phyloP scores from a whole-genome alignment of 2,329 filamentous ascomycete genomes.

The Stemphylium beticola region DNA sequence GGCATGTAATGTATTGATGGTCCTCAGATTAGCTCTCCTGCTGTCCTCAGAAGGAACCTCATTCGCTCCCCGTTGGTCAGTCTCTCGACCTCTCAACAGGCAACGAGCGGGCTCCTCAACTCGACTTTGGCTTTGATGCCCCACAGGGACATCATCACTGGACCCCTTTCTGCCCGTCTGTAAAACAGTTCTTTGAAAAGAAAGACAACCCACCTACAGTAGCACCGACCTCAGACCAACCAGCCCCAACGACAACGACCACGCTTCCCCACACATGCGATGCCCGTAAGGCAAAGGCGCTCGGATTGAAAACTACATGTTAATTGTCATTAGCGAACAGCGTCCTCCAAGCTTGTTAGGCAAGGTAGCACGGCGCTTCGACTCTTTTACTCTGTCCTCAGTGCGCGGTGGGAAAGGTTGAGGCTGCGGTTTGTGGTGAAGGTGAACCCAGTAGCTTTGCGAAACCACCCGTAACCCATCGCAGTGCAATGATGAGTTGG shows the following conservation, averaged over 20 bases:
- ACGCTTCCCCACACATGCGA: constrained; percentile 30
- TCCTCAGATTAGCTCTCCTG: constrained; percentile 48
- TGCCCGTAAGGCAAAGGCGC: constrained; percentile 30
- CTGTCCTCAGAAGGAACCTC: constrained; percentile 42
- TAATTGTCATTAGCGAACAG: constrained; percentile 35
- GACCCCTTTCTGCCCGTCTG: constrained; percentile 31
- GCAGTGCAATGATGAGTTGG: constrained; percentile 24
- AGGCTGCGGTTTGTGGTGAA: constrained; percentile 8
- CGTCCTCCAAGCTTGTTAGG: constrained; percentile 21
- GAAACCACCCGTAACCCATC: constrained; percentile 18
- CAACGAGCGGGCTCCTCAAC: constrained; percentile 32
- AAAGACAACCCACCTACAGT: constrained; percentile 14
- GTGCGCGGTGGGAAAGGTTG: constrained; percentile 37
- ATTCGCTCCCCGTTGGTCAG: constrained; percentile 15
- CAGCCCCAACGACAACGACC: constrained; percentile 34
- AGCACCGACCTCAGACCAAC: constrained; percentile 15
- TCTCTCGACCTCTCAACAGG: constrained; percentile 19
- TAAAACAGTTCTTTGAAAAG: constrained; percentile 13
- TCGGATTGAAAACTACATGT: constrained; percentile 48
- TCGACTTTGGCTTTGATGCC: constrained; percentile 47
- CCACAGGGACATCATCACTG: constrained; percentile 43
- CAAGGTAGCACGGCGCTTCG: constrained; percentile 35
- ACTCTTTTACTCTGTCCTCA: constrained; percentile 44
- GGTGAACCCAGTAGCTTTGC: constrained; percentile 24
- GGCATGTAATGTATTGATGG: constrained; percentile 15